Percentiles rank a stretch among this genome's conserved stretches.
Evolutionary conservation across 805 yeast genomes (phyloP).

Genomic region (Candida boleticola): DNA sequence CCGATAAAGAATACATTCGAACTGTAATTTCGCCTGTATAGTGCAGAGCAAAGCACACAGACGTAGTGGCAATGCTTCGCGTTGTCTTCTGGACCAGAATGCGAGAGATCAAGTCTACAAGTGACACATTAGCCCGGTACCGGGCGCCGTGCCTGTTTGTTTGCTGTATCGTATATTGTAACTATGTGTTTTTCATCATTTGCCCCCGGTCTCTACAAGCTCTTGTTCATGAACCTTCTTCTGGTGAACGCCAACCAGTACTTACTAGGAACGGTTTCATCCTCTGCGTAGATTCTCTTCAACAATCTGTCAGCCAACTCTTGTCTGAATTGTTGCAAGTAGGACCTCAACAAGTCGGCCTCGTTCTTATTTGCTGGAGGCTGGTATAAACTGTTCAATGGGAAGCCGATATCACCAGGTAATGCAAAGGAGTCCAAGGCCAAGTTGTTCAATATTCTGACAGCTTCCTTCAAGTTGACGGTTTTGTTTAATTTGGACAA

Average conservation of each 20-base stretch:
- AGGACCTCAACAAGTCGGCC: slow-evolving; percentile 73
- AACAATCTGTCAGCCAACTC: slow-evolving; percentile 83
- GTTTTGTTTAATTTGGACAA: slow-evolving; percentile 56
- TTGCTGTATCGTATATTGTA: too few species aligned
- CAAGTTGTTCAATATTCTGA: slow-evolving; percentile 70
- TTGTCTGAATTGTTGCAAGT: slow-evolving; percentile 91
- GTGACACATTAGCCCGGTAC: too few species aligned
- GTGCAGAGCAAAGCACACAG: too few species aligned
- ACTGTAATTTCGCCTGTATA: too few species aligned
- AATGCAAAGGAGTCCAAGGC: slow-evolving; percentile 84
- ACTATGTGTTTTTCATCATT: not conserved
- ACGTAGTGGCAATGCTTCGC: too few species aligned
- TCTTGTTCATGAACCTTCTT: slow-evolving; percentile 93
- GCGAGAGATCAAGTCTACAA: too few species aligned
- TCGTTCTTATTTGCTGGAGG: slow-evolving; percentile 76
- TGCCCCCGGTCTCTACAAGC: slow-evolving; percentile 39
- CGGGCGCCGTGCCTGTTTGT: too few species aligned
- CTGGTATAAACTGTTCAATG: slow-evolving; percentile 74
- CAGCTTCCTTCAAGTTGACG: slow-evolving; percentile 57
- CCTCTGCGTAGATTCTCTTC: slow-evolving; percentile 65
- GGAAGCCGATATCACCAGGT: slow-evolving; percentile 96
- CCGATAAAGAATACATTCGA: too few species aligned
- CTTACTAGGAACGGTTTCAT: slow-evolving; percentile 67
- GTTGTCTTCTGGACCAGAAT: too few species aligned
- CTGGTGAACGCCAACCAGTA: slow-evolving; percentile 95